A percentile compares a stretch with the other conserved stretches of the same genome.
These are phyloP conservation scores for Neoarthrinium moseri DNA, from an alignment of 2,329 filamentous ascomycete genomes.

Conservation along the genomic window DNA sequence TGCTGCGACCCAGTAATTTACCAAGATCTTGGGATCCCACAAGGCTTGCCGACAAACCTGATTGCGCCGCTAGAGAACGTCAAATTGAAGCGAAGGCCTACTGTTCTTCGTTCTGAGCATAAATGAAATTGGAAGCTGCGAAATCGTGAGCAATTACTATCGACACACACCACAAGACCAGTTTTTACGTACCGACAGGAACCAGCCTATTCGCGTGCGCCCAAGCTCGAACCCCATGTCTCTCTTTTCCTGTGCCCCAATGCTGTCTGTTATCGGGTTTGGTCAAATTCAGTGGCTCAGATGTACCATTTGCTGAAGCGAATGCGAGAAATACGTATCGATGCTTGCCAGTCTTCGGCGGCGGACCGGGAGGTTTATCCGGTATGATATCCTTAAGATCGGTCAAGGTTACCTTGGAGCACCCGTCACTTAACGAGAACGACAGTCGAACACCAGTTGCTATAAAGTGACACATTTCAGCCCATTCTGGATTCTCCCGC, in stretches of 20 bases:
- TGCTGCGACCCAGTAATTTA: too few species aligned
- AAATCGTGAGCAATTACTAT: neutral
- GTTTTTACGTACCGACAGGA: constrained; percentile 35
- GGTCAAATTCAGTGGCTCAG: constrained; percentile 29
- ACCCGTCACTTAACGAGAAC: constrained; percentile 13
- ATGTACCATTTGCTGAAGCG: constrained; percentile 36
- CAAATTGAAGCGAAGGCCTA: too few species aligned
- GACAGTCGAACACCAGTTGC: constrained; percentile 28
- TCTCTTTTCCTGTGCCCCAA: constrained; percentile 35
- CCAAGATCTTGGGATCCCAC: neutral
- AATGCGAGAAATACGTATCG: constrained; percentile 42
- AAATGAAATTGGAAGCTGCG: constrained; percentile 11
- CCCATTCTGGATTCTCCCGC: constrained; percentile 39
- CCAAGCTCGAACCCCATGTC: constrained; percentile 38
- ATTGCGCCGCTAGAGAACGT: neutral
- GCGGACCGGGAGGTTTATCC: constrained; percentile 41
- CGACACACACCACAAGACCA: neutral
- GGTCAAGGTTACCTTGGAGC: constrained; percentile 15
- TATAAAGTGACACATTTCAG: constrained; percentile 47
- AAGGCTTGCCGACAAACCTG: neutral
- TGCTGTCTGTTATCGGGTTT: constrained; percentile 35
- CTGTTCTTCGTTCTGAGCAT: constrained; percentile 9
- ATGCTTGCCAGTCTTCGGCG: constrained; percentile 39
- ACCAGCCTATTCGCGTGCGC: constrained; percentile 37
- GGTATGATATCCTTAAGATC: constrained; percentile 34